These are phyloP conservation scores for Aspergillus puulaauensis DNA, from an alignment of 2,329 filamentous ascomycete genomes.

Conservation along the genomic window DNA sequence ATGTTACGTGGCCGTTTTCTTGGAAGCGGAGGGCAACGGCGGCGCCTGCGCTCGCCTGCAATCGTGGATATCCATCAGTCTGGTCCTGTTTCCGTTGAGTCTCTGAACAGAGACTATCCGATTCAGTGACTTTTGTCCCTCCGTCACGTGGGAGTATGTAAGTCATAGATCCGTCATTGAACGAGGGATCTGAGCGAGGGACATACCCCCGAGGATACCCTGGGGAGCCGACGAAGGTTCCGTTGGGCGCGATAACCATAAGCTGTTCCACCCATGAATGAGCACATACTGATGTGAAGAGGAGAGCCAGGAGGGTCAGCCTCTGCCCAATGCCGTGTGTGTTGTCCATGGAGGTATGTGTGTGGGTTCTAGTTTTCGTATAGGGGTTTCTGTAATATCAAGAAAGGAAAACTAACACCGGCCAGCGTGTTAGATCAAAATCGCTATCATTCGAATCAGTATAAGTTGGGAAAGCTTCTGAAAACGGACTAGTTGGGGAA, in stretches of 20 bases:
- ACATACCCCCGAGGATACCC: constrained; percentile 76
- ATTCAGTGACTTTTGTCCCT: constrained; percentile 46
- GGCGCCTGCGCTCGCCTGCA: constrained; percentile 61
- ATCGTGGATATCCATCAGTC: constrained; percentile 59
- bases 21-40: constrained; percentile 66
- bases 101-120: constrained; percentile 63
- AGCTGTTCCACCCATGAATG: constrained; percentile 86
- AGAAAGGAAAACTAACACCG: constrained; percentile 5
- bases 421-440: constrained; percentile 1
- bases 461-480: background rate
- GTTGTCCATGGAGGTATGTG: constrained; percentile 6
- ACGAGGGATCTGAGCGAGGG: constrained; percentile 56
- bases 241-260: constrained; percentile 68
- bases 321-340: constrained; percentile 1
- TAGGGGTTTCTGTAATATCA: background rate
- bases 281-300: constrained; percentile 40
- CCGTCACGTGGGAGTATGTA: constrained; percentile 62
- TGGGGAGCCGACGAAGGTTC: constrained; percentile 66
- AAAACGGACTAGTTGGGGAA: background rate
- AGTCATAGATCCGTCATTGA: constrained; percentile 59
- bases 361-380: background rate
- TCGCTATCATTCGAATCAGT: constrained; percentile 5
- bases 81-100: constrained; percentile 62
- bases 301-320: constrained; percentile 24
- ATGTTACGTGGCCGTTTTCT: constrained; percentile 75